Base-by-base conservation (phyloP, 805 yeast species). In the Candida succiphila region DNA sequence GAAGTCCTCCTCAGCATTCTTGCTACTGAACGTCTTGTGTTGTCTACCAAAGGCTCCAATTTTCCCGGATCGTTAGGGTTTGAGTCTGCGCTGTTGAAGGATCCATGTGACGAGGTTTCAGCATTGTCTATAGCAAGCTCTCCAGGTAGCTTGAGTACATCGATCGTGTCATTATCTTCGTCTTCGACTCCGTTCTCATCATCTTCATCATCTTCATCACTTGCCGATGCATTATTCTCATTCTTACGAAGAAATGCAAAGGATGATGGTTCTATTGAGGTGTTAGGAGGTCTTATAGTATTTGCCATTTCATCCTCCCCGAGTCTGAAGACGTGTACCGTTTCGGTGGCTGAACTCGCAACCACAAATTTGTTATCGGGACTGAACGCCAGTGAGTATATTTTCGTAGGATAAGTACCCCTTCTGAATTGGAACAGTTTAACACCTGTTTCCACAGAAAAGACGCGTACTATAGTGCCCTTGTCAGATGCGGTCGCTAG, bases 401-500 rank as follows among this genome's bases (percentile, higher is more conserved):
- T 85, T 46, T 69, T 76, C 2, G 97, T 82, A 3, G 94, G 94
- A 51, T 89, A 89, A 2, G 92, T 78, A 2, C 95, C 95, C 47
- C 95, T 64, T 42, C 95, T 65, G 56, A 84, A 85, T 57, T 86
- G 92, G 39, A 70, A 78, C 20, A 85, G 58, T 44, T 78, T 78
- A 19, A 67, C 61, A 0, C 94, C 94, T 0, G 80, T 71, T 5
- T 75, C 72, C 1, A 88, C 82, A 14, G 80, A 67, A 49, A 89
- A 92, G 5, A 92, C 79, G 31, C 97, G 61, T 3, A 89, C 74
- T 25, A 92, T 77, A 0, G 97, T 88, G 3, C 98, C 98, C 51
- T 85, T 85, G 36, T 74, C 82, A 2, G 95, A 85, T 9, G 96
- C 94, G 0, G 96, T 86, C 1, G 96, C 96, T 32, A 89, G 64